Percentiles rank a stretch among this genome's conserved stretches.
phyloP scores from a whole-genome alignment of 1,139 yeast genomes.

The Kurtzmaniella natalensis region DNA sequence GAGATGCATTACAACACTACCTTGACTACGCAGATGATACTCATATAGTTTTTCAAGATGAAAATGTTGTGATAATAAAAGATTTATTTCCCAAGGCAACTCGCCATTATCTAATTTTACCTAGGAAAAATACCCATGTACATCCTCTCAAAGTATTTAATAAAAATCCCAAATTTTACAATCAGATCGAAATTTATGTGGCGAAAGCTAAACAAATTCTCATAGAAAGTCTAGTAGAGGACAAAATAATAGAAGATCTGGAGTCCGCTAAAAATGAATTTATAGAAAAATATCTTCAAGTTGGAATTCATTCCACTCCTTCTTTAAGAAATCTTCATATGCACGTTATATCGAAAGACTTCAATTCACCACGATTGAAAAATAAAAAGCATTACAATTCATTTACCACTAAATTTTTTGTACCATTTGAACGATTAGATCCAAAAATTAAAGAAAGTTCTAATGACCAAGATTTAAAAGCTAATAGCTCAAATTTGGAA shows the following conservation, averaged over 20 bases:
- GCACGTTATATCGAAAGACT: slow-evolving; percentile 68
- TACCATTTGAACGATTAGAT: slow-evolving; percentile 42
- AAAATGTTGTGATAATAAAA: slow-evolving; percentile 49
- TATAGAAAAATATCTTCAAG: slow-evolving; percentile 37
- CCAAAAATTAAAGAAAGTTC: slow-evolving; percentile 14
- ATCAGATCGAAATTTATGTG: slow-evolving; percentile 32
- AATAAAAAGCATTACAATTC: slow-evolving; percentile 68
- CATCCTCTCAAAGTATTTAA: slow-evolving; percentile 56
- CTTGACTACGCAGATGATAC: slow-evolving; percentile 27
- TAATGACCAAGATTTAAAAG: neutral
- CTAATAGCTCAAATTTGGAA: neutral
- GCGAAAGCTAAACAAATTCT: slow-evolving; percentile 39
- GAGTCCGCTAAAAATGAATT: slow-evolving; percentile 14
- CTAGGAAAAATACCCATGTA: slow-evolving; percentile 40
- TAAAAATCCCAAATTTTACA: slow-evolving; percentile 26
- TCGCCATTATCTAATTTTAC: slow-evolving; percentile 60
- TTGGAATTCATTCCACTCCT: slow-evolving; percentile 71
- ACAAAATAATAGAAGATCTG: slow-evolving; percentile 11
- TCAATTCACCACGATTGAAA: slow-evolving; percentile 51
- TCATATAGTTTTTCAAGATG: slow-evolving; percentile 40
- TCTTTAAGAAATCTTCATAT: slow-evolving; percentile 66
- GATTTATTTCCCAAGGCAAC: slow-evolving; percentile 65
- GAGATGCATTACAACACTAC: slow-evolving; percentile 29
- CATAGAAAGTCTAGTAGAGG: slow-evolving; percentile 30
- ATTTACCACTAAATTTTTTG: slow-evolving; percentile 63